Evolutionary conservation across 108 stramenopile genomes (phyloP).

Genomic region (Fistulifera solaris): DNA sequence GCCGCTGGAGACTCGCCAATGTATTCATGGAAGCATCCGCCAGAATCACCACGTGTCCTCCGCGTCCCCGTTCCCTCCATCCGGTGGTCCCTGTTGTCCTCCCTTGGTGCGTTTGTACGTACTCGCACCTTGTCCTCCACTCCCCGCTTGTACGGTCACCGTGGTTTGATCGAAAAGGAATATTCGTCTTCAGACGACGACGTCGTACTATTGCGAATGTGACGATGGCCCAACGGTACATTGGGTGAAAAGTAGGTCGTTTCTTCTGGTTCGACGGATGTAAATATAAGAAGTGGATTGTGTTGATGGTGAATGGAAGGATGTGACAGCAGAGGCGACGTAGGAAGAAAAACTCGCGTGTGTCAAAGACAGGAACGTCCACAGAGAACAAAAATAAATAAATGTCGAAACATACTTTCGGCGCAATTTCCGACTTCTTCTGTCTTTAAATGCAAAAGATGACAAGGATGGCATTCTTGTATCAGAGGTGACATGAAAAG

Average conservation of each 20-base stretch:
- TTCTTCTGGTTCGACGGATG: not conserved
- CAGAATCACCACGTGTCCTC: conserved; percentile 80
- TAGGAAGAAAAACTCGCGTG: no score
- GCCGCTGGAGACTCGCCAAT: conserved; percentile 54
- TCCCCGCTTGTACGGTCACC: conserved; percentile 72
- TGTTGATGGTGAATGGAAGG: no score
- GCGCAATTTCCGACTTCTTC: no score
- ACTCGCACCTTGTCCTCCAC: conserved; percentile 77
- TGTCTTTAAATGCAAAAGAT: no score
- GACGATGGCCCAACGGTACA: not conserved
- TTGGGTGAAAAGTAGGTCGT: conserved; percentile 11
- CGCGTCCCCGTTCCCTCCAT: conserved; percentile 91
- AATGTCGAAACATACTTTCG: no score
- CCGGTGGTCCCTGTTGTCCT: conserved; percentile 74
- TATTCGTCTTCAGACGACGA: conserved; percentile 34
- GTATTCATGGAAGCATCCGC: conserved; percentile 85
- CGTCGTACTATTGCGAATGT: not conserved
- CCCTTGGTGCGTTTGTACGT: conserved; percentile 66
- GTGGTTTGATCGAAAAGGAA: conserved; percentile 85
- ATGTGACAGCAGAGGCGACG: no score
- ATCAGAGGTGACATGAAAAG: no score
- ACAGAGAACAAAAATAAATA: no score
- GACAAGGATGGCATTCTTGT: no score
- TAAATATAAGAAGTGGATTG: no score
- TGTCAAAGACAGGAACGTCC: no score